These are phyloP conservation scores for Ilyonectria sp. DNA, from an alignment of 2,329 filamentous ascomycete genomes.

Conservation along the genomic window DNA sequence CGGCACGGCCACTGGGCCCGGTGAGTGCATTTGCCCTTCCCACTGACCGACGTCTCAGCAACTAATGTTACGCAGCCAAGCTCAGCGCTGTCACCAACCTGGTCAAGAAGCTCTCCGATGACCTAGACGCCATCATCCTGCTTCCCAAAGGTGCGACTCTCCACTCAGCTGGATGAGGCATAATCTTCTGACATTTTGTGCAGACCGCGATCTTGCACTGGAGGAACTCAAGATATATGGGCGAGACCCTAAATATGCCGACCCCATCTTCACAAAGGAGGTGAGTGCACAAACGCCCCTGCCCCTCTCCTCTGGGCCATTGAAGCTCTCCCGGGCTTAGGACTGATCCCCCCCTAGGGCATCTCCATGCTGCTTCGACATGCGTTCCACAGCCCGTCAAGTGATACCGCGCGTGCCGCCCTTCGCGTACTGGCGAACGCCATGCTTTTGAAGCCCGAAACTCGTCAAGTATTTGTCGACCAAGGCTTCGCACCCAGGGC, in stretches of 20 bases:
- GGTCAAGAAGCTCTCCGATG: conserved; percentile 72
- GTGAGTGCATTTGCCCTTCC: conserved; percentile 51
- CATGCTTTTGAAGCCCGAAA: conserved; percentile 70
- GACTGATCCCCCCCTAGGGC: conserved; percentile 68
- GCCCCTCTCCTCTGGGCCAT: neutral
- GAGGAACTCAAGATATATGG: conserved; percentile 79
- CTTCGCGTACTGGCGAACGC: conserved; percentile 88
- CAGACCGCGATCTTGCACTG: conserved; percentile 75
- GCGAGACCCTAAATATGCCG: conserved; percentile 79
- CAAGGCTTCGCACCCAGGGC: conserved; percentile 73
- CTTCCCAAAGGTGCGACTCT: conserved; percentile 67
- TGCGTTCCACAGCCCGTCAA: conserved; percentile 78
- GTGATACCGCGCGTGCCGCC: conserved; percentile 79
- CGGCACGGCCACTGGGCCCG: conserved; percentile 58
- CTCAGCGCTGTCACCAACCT: conserved; percentile 77
- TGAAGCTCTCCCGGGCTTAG: conserved; percentile 4
- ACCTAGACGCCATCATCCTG: conserved; percentile 73
- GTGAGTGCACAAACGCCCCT: conserved; percentile 60
- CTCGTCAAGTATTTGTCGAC: conserved; percentile 51
- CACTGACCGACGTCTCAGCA: conserved; percentile 1
- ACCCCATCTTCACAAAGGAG: conserved; percentile 86
- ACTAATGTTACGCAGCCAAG: conserved; percentile 67
- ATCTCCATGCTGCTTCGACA: conserved; percentile 80
- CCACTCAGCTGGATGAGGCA: neutral
- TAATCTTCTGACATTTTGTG: conserved; percentile 30